Evolutionary conservation across 768 basidiomycete species (phyloP).

Genomic region (Hebeloma cylindrosporum): DNA sequence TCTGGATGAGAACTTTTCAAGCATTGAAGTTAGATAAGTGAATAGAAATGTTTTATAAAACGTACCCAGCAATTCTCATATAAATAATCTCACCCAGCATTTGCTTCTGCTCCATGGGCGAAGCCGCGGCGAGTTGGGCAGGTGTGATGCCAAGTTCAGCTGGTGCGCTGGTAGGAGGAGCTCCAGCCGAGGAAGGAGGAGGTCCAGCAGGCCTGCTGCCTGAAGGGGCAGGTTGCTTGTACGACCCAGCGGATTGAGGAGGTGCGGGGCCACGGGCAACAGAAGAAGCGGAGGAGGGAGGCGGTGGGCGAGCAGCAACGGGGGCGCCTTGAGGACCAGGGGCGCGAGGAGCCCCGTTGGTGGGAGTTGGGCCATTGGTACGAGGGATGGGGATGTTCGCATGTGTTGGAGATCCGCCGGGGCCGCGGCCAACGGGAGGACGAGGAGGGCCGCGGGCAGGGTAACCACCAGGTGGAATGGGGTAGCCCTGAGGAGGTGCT

Average conservation of each 20-base stretch:
- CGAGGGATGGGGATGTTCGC: constrained; percentile 64
- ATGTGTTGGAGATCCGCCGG: constrained; percentile 69
- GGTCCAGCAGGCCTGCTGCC: constrained; percentile 27
- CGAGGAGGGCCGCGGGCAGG: constrained; percentile 61
- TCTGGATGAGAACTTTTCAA: constrained; percentile 74
- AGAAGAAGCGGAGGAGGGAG: constrained; percentile 39
- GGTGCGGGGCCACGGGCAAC: constrained; percentile 31
- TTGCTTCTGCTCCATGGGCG: constrained; percentile 93
- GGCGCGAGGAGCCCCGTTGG: constrained; percentile 55
- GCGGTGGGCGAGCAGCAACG: constrained; percentile 35
- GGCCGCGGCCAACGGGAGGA: constrained; percentile 63
- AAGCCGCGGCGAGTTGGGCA: constrained; percentile 55
- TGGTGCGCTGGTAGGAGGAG: constrained; percentile 37
- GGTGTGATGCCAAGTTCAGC: constrained; percentile 47
- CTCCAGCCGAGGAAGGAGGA: constrained; percentile 42
- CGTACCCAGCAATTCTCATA: constrained; percentile 83
- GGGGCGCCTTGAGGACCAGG: constrained; percentile 48
- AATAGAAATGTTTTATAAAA: constrained; percentile 20
- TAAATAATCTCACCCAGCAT: constrained; percentile 97
- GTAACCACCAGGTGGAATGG: constrained; percentile 57
- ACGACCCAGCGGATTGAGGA: constrained; percentile 24
- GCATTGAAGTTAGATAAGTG: constrained; percentile 7
- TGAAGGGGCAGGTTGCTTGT: constrained; percentile 40
- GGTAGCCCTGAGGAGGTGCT: constrained; percentile 72
- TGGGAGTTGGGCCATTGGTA: constrained; percentile 56